These are phyloP conservation scores for Fomitopsis pinicola DNA, from an alignment of 1,284 basidiomycete species.

Conservation along the genomic window DNA sequence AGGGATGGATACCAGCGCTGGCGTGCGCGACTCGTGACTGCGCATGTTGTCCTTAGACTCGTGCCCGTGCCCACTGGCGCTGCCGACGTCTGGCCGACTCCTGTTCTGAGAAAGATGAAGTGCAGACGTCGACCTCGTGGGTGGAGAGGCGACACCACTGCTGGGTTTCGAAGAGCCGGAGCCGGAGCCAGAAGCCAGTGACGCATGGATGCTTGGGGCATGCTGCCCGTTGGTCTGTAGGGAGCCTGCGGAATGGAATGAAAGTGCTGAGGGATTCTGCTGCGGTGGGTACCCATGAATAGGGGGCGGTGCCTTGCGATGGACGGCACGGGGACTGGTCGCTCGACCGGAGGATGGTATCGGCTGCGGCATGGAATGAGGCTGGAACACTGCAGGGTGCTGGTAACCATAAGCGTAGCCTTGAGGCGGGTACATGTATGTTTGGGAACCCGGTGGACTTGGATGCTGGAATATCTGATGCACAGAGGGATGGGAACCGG, in stretches of 20 bases:
- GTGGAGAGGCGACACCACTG: not conserved
- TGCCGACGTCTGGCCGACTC: slow-evolving; percentile 3
- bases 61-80: not conserved
- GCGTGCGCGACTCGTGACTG: not conserved
- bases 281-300: not conserved
- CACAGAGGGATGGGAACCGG: not conserved
- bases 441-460: not conserved
- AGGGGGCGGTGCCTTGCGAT: slow-evolving; percentile 2
- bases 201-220: not conserved
- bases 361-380: not conserved
- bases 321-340: slow-evolving; percentile 2
- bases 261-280: not conserved
- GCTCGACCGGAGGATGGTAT: not conserved
- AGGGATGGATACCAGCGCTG: too few species aligned
- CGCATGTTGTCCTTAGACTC: not conserved
- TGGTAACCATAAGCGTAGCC: not conserved
- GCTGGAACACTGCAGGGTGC: not conserved
- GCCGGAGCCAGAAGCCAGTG: not conserved
- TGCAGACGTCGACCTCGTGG: not conserved
- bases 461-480: not conserved
- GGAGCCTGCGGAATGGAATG: not conserved
- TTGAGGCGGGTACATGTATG: not conserved
- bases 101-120: slow-evolving; percentile 2
- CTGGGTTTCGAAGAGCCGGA: not conserved
- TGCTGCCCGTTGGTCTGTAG: not conserved